Conservation (phyloP, 495 filamentous ascomycete genomes). For the Daldinia caldariorum region DNA sequence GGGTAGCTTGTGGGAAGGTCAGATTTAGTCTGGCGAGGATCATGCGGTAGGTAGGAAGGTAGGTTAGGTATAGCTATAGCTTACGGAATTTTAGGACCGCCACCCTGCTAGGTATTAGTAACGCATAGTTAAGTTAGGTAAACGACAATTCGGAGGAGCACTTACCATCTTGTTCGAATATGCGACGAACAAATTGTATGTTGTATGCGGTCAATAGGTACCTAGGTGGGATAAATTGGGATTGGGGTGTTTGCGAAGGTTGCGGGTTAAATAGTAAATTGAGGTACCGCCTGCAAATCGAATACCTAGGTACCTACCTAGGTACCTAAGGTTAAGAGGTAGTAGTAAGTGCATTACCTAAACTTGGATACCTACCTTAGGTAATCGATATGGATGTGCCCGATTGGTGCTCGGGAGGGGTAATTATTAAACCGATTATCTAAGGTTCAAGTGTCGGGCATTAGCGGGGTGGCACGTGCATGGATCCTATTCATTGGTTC, state of each 20-base stretch:
- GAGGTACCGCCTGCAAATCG: background rate
- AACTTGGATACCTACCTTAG: too few relatives aligned
- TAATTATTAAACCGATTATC: conserved; percentile 36
- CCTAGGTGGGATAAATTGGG: conserved; percentile 25
- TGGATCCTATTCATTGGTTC: conserved; percentile 40
- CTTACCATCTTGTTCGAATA: conserved; percentile 55
- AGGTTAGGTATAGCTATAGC: conserved; percentile 42
- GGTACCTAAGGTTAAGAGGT: too few relatives aligned
- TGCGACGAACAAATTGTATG: conserved; percentile 33
- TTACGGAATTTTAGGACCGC: conserved; percentile 91
- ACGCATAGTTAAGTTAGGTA: background rate
- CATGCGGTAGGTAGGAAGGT: conserved; percentile 1
- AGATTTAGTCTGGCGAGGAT: conserved; percentile 24
- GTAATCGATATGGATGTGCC: too few relatives aligned
- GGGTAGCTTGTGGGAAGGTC: conserved; percentile 73
- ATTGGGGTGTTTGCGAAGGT: conserved; percentile 9
- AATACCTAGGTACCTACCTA: too few relatives aligned
- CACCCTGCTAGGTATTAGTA: conserved; percentile 64
- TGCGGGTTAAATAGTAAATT: conserved; percentile 10
- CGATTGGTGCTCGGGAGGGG: conserved; percentile 26
- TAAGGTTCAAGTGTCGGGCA: background rate
- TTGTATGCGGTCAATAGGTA: conserved; percentile 32
- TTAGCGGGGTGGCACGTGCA: conserved; percentile 31
- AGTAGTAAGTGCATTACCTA: background rate
- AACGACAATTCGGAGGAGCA: background rate